Base-by-base conservation (phyloP, 1,139 yeast species). In the Yamadazyma spencermartinsiae region DNA sequence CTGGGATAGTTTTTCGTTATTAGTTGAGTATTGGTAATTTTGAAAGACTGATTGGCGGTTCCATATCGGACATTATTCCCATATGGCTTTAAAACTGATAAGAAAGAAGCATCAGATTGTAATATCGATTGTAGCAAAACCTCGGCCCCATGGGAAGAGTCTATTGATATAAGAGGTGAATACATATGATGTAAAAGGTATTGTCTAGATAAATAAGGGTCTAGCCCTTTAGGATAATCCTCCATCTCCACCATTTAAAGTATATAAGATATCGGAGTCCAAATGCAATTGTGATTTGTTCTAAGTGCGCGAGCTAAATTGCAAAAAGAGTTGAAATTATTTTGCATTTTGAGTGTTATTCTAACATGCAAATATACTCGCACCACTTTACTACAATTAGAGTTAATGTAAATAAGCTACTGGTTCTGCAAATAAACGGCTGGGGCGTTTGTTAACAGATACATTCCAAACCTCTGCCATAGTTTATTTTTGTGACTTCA, bases 131-230 rank as follows among this genome's bases (percentile, higher is more conserved):
- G 70, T 23, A 80, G 65, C 10, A 75, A 50, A 12, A 58, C 51
- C 40, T 80, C 82, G 3, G 80, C 78, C 44, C 68, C 72, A 28
- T 56, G 67, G 0, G 86, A 72, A 4, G 82, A 66, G 18, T 72
- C 72, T 7, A 81, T 68, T 1, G 85, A 70, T 13, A 82, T 65
- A 32, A 73, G 62, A 12, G 90, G 90, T 19, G 82, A 73, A 44
- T 74, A 75, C 10, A 82, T 70, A 44, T 72, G 76, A 44, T 69
- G 74, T 39, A 72, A 62, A 28, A 72, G 54, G 44, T 67, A 67
- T 54, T 72, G 77, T 42, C 76, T 60, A 13, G 72, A 59, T 9
- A 56, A 55, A 43, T 65, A 66, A 25, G 76, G 74, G 48, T 69
- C 75, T 36, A 64, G 55, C 31, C 74, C 75, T 37, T 47, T 43